Conservation (phyloP, 768 basidiomycete species). For the Mrakia blollopis region DNA sequence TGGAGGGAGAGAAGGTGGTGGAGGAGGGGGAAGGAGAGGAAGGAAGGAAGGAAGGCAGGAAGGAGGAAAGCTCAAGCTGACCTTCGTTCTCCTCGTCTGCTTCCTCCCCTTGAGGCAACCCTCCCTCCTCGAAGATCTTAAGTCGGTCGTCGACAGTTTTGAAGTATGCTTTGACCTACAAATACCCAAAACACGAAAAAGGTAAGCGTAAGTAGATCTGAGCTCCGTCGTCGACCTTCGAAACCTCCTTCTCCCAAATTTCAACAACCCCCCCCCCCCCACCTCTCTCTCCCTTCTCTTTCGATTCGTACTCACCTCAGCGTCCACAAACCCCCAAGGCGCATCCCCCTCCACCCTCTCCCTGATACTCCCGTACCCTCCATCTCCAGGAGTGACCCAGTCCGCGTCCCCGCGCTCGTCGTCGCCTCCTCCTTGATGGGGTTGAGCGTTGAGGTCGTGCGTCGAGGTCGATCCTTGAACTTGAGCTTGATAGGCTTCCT, state of each 20-base stretch:
- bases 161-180: slow-evolving; percentile 77
- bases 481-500: slow-evolving; percentile 12
- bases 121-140: slow-evolving; percentile 70
- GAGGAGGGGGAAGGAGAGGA: too few species aligned
- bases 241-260: background rate
- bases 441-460: background rate
- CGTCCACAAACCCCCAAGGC: slow-evolving; percentile 84
- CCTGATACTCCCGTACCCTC: slow-evolving; percentile 29
- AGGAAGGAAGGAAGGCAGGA: background rate
- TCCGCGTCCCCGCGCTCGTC: slow-evolving; percentile 11
- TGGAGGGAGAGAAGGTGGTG: background rate
- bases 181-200: background rate
- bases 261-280: background rate
- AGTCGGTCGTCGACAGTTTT: slow-evolving; percentile 81
- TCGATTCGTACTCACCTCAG: slow-evolving; percentile 48
- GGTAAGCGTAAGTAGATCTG: background rate
- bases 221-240: background rate
- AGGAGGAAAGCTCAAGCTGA: slow-evolving; percentile 30
- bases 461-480: background rate
- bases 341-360: slow-evolving; percentile 51
- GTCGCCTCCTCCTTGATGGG: background rate
- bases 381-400: slow-evolving; percentile 32
- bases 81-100: slow-evolving; percentile 49
- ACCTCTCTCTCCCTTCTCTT: too few species aligned
- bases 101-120: slow-evolving; percentile 34